phyloP scores from a whole-genome alignment of 306 rosid genomes.

The Cyclanthera cordifolia region DNA sequence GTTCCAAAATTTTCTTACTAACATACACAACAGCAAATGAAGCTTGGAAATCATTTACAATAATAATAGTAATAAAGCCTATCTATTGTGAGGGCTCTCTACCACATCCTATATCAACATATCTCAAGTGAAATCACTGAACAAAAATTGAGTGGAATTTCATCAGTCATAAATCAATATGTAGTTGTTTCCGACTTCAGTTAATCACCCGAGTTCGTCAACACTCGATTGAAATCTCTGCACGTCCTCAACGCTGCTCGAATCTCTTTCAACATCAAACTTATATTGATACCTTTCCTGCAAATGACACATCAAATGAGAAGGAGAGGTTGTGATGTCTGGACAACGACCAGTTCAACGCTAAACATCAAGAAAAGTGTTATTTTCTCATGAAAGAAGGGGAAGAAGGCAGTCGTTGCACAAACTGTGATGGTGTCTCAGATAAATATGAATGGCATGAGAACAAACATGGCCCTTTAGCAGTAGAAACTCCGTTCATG shows the following conservation, averaged over 20 bases:
- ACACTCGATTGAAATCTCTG: conserved; percentile 24
- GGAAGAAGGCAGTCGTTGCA: neutral
- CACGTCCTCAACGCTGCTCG: conserved; percentile 63
- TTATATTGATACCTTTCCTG: conserved; percentile 61
- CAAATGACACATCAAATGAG: neutral
- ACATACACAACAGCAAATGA: too few relatives aligned
- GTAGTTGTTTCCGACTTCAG: neutral
- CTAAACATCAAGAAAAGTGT: neutral
- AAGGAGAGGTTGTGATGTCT: neutral
- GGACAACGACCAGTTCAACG: neutral
- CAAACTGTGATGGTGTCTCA: neutral
- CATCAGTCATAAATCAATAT: neutral
- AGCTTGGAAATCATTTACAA: too few relatives aligned
- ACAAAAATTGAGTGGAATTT: neutral
- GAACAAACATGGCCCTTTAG: neutral
- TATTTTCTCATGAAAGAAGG: neutral
- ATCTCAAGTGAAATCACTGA: neutral
- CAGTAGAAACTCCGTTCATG: neutral
- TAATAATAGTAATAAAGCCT: too few relatives aligned
- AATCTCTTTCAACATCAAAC: conserved; percentile 69
- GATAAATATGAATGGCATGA: neutral
- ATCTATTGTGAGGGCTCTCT: too few relatives aligned
- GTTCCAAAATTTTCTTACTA: too few relatives aligned
- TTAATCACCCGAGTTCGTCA: neutral
- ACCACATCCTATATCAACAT: neutral